Evolutionary conservation across 768 basidiomycete species (phyloP).

Genomic region (Termitomyces sp.): DNA sequence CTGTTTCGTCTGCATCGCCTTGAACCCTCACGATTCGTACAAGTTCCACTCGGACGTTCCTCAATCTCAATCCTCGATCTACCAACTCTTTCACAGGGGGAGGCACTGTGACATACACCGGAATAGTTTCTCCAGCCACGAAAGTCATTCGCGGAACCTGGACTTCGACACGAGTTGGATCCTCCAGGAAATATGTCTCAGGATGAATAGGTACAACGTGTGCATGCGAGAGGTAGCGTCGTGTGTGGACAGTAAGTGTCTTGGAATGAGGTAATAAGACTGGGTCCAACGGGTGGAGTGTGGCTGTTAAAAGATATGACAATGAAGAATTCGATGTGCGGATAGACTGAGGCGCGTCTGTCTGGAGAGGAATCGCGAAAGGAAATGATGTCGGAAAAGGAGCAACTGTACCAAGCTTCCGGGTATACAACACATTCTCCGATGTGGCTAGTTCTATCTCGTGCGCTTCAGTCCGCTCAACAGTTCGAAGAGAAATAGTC

Average conservation of each 20-base stretch:
- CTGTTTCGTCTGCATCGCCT: slow-evolving; percentile 35
- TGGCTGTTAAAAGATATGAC: slow-evolving; percentile 66
- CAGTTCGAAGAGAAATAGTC: slow-evolving; percentile 60
- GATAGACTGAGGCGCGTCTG: slow-evolving; percentile 82
- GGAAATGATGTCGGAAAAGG: slow-evolving; percentile 60
- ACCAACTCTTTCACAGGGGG: slow-evolving; percentile 65
- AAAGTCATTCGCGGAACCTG: slow-evolving; percentile 74
- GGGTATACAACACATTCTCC: slow-evolving; percentile 54
- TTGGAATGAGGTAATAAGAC: slow-evolving; percentile 41
- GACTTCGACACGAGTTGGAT: slow-evolving; percentile 66
- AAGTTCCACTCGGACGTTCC: slow-evolving; percentile 80
- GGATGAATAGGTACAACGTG: slow-evolving; percentile 55
- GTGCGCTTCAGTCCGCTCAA: slow-evolving; percentile 57
- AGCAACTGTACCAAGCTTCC: slow-evolving; percentile 29
- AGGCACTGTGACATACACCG: slow-evolving; percentile 78
- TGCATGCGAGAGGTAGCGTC: slow-evolving; percentile 68
- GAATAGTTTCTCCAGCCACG: slow-evolving; percentile 68
- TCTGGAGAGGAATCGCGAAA: slow-evolving; percentile 77
- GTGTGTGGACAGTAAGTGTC: slow-evolving; percentile 64
- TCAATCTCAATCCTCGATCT: slow-evolving; percentile 66
- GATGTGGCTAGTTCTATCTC: slow-evolving; percentile 65
- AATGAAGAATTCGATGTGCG: slow-evolving; percentile 74
- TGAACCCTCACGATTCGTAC: slow-evolving; percentile 61
- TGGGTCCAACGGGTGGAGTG: slow-evolving; percentile 49
- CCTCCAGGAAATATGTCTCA: slow-evolving; percentile 50